Base-by-base conservation (phyloP, 108 stramenopile species). In the Asterionellopsis glacialis region DNA sequence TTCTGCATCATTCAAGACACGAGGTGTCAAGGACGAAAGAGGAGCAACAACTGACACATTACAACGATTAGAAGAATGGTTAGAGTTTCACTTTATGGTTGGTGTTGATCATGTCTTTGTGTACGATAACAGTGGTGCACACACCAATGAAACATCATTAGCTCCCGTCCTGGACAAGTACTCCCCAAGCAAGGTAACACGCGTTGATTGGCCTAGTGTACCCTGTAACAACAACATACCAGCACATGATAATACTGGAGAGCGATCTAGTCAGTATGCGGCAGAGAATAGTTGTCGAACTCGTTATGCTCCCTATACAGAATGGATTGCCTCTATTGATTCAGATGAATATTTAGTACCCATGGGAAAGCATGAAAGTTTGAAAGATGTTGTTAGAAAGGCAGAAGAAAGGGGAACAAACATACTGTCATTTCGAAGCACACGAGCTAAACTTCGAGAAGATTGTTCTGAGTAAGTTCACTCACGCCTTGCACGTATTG, bases 51-150 rank as follows among this genome's bases (percentile, higher is more conserved):
- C 63, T 10, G 84, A 85, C 61, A 83, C 84, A 13, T 44, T 55
- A 16, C 41, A 38, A 41, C 67, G 90, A 57, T 44, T 85, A 56
- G 67, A 59, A 12, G 90, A 92, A 73, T 92, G 90, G 90, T 72
- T 92, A 42, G 81, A 84, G 59, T 92, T 81, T 67, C 84, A 92
- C 60, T 62, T 92, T 26, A 51, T 87, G 63, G 82, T 82, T n/a
- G 65, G 73, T 33, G 71, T 74, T 59, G 75, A 76, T 39, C 75
- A 76, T 61, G 63, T 76, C 28, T 76, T 72, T 59, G 75, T 76
- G 4, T 76, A 76, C 51, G 93, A 94, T 71, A 94, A 94, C 69
- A 79, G 73, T 28, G 86, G 77, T 22, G 93, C 93, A 33, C 83
- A 81, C 48, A 70, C 80, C 49, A 76, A 85, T 44, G 62, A 74